Base-by-base conservation (phyloP, 805 yeast genomes). In the Teunomyces aglyptinius region DNA sequence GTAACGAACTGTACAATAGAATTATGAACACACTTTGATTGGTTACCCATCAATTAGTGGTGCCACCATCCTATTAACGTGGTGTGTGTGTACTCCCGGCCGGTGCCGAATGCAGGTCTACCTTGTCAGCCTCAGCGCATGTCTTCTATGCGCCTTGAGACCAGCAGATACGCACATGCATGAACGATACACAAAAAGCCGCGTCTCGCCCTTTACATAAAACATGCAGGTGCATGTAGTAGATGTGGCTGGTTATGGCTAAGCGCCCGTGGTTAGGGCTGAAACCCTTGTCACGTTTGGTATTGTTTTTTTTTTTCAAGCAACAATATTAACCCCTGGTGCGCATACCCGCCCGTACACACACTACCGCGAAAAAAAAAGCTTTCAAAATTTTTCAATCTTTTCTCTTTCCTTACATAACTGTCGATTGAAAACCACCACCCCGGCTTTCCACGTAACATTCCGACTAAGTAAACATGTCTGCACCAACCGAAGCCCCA, bases 391-490 rank as follows among this genome's bases (percentile, higher is more conserved):
- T 15, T 53, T 33, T 39, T 28, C 42, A 38, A 4, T 18, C 13
- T n/a, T 16, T 6, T 24, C 49, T 51, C 38, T 41, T 53, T 36
- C 39, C 28, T 36, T 26, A 54, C 45, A 31, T 41, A 45, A 49
- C 60, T 64, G 75, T 80, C 84, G 85, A 80, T 77, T 67, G 85
- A 80, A 78, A 78, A 73, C 83, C 85, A 80, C 69, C 79, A 61
- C 77, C 55, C 81, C 83, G 84, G 83, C 76, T 80, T 80, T 80
- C 85, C 84, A 78, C 84, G 83, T 78, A 67, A 77, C 75, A 79
- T 80, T 76, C 83, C 85, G 84, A 79, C 80, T 59, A 54, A 54
- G 49, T 45, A 42, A 52, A 49, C 34, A 47, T 48, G 81, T 76
- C 82, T 56, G 77, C 80, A 38, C 61, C 67, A 64, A 59, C 65